These are phyloP conservation scores for Rhexocercosporidium sp. DNA, from an alignment of 2,329 filamentous ascomycete genomes.

Conservation along the genomic window DNA sequence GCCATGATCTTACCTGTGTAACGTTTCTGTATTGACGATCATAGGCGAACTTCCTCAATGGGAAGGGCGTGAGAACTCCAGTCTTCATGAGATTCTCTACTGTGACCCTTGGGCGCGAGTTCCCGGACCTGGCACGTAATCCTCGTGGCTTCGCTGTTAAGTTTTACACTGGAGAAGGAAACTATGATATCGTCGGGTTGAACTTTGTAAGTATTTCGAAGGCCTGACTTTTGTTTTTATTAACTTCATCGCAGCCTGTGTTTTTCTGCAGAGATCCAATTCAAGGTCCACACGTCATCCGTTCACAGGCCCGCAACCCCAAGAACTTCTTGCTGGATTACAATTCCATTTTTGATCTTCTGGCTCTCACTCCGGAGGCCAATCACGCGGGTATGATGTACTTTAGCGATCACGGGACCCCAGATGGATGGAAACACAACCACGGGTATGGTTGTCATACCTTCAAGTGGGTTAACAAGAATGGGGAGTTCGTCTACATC, in stretches of 20 bases:
- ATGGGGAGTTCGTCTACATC: neutral
- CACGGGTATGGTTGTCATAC: neutral
- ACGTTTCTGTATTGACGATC: neutral
- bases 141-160: neutral
- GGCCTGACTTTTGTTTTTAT: neutral
- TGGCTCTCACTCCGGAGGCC: neutral
- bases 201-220: neutral
- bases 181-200: neutral
- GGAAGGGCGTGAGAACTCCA: neutral
- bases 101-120: neutral
- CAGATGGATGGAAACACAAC: slow-evolving; percentile 1
- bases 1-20: neutral
- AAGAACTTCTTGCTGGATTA: neutral
- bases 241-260: neutral
- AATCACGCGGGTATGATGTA: neutral
- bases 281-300: neutral
- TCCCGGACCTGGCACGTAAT: neutral
- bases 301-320: neutral
- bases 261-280: neutral
- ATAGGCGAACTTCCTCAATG: neutral
- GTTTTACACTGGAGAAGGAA: neutral
- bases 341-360: neutral
- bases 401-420: neutral
- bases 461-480: neutral
- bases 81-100: neutral